Base-by-base conservation (phyloP, 2,329 filamentous ascomycete species). In the Thelonectria blattea region DNA sequence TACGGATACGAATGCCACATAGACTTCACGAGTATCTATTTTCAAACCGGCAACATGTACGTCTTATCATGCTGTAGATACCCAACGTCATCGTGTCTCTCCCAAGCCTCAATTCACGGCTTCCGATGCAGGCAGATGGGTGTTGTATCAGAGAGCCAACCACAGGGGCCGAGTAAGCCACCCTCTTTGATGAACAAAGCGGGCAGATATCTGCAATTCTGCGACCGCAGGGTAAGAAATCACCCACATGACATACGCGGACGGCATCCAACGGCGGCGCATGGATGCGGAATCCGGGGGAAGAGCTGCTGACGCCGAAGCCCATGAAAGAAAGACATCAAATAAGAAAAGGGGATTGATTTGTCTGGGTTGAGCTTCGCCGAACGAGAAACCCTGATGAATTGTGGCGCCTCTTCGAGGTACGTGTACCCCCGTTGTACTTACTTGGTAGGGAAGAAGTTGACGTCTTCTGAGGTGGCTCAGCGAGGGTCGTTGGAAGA, bases 391-490 rank as follows among this genome's bases (percentile, higher is more conserved):
- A 17, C 17, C 37, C 50, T 17, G 37, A 24, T 43, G 20, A 49
- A 49, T 42, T 52, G 57, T 60, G 57, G 57, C 57, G 57, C 52
- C 42, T 52, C 12, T 34, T 34, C 12, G 18, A 55, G 14, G 48
- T 41, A 43, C 34, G 45, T 37, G 51, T 37, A 37, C 34, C 15
- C 34, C 34, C 5, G 27, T 30, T 9, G 22, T 30, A 30, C 27
- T 30, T 8, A 7, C 27, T n/a, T n/a, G n/a, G 5, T 7, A 30
- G 27, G 27, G 8, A 30, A 30, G 2, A 18, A 27, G 56, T 70
- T 66, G 66, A 70, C 68, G 66, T 68, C 56, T 27, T 27, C 30
- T 37, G 12, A 32, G 50, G 68, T 70, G 68, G 68, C 68, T 70
- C 58, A 69, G 68, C 60, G 41, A 50, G 20, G 32, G 15, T 41